A percentile compares a stretch with the other conserved stretches of the same genome.
phyloP scores from a whole-genome alignment of 2,329 filamentous ascomycete genomes.

The Zymoseptoria tritici region DNA sequence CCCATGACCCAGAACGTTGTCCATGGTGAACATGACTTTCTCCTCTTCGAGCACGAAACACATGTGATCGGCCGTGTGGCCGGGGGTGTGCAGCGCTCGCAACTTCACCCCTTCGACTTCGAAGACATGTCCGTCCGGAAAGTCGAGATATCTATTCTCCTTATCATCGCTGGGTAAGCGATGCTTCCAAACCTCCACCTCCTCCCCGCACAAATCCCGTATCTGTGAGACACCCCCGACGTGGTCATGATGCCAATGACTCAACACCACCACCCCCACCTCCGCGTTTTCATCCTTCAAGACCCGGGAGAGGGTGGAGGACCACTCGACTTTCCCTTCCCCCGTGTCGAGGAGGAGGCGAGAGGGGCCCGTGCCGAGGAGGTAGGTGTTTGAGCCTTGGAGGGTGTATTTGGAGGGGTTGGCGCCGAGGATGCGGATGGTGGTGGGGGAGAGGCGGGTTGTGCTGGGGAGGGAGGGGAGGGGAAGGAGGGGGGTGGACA shows the following conservation, averaged over 20 bases:
- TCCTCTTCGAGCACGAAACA: slow-evolving; percentile 64
- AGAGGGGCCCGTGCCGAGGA: slow-evolving; percentile 65
- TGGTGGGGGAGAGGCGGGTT: slow-evolving; percentile 66
- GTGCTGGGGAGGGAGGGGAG: slow-evolving; percentile 63
- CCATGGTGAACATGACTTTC: slow-evolving; percentile 77
- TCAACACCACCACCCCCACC: slow-evolving; percentile 65
- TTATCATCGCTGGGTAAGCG: slow-evolving; percentile 2
- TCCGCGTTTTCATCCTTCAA: slow-evolving; percentile 61
- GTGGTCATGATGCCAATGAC: slow-evolving; percentile 92
- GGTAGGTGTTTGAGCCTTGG: slow-evolving; percentile 90
- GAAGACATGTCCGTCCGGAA: slow-evolving; percentile 52
- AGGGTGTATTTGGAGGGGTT: slow-evolving; percentile 78
- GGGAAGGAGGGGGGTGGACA: too few species aligned
- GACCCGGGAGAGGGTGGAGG: slow-evolving; percentile 54
- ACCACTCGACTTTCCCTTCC: slow-evolving; percentile 71
- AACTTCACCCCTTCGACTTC: slow-evolving; percentile 58
- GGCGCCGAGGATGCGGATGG: slow-evolving; percentile 78
- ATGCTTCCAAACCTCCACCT: slow-evolving; percentile 19
- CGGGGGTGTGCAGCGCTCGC: slow-evolving; percentile 59
- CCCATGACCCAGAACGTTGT: slow-evolving; percentile 82
- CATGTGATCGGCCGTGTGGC: slow-evolving; percentile 80
- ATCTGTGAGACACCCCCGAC: slow-evolving; percentile 73
- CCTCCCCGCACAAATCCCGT: slow-evolving; percentile 39
- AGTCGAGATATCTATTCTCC: slow-evolving; percentile 40
- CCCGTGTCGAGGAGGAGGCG: slow-evolving; percentile 87